Evolutionary conservation across 169 alveolate species (phyloP).

Genomic region (Cryptosporidium canis): DNA sequence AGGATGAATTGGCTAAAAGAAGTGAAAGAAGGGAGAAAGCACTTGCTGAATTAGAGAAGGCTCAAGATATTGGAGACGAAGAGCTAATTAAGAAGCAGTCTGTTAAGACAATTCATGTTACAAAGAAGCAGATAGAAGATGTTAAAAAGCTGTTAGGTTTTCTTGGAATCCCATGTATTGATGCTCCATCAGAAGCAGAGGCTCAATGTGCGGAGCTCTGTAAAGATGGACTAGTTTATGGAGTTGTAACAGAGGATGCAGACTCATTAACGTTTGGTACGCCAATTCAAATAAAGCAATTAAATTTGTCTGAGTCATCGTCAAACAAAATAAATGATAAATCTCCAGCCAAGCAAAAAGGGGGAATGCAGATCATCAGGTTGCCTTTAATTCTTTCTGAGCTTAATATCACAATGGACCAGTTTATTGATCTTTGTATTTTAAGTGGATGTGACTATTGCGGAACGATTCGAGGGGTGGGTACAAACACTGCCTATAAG

Average conservation of each 20-base stretch:
- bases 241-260: conserved; percentile 97
- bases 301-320: conserved; percentile 67
- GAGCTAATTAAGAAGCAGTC: conserved; percentile 91
- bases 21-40: conserved; percentile 90
- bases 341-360: conserved; percentile 71
- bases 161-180: conserved; percentile 94
- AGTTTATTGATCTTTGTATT: conserved; percentile 96
- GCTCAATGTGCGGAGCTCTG: conserved; percentile 96
- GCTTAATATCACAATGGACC: conserved; percentile 87
- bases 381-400: conserved; percentile 81
- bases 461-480: conserved; percentile 93
- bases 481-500: conserved; percentile 95
- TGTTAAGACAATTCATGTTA: conserved; percentile 91
- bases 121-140: conserved; percentile 92
- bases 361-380: conserved; percentile 78
- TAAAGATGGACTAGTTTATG: conserved; percentile 89
- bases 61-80: conserved; percentile 91
- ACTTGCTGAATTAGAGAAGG: conserved; percentile 84
- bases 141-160: conserved; percentile 88
- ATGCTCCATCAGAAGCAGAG: conserved; percentile 97
- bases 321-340: conserved; percentile 60
- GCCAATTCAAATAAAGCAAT: conserved; percentile 74
- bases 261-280: conserved; percentile 96
- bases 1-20: conserved; percentile 86
- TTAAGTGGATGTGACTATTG: conserved; percentile 98